Conservation (phyloP, 1,284 basidiomycete genomes). For the Marasmius tenuissimus region DNA sequence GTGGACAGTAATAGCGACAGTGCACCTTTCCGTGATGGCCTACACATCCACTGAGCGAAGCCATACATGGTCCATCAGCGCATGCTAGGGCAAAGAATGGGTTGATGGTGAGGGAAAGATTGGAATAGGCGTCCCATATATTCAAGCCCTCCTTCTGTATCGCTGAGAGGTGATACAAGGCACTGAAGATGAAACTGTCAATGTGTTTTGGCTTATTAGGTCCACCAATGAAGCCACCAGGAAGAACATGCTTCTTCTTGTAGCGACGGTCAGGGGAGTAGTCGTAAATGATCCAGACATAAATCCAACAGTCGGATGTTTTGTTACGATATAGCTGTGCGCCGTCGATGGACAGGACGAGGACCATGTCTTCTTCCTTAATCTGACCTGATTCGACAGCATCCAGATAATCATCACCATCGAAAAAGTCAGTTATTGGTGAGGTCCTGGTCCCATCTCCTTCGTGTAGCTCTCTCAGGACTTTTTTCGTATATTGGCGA, state of each 20-base stretch:
- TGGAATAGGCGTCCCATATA: conserved; percentile 14
- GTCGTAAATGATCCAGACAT: conserved; percentile 29
- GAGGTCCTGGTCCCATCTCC: conserved; percentile 13
- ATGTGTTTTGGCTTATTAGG: conserved; percentile 29
- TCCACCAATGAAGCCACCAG: conserved; percentile 26
- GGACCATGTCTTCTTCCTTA: conserved; percentile 19
- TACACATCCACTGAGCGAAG: conserved; percentile 20
- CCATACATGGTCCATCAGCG: conserved; percentile 28
- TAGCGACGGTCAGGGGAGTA: conserved; percentile 24
- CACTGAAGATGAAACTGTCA: conserved; percentile 28
- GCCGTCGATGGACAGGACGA: conserved; percentile 30
- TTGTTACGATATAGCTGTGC: conserved; percentile 31
- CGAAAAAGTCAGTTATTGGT: conserved; percentile 5
- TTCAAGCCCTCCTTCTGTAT: conserved; percentile 16
- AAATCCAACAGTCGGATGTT: conserved; percentile 29
- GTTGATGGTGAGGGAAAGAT: background rate
- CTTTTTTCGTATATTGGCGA: background rate
- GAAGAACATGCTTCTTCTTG: conserved; percentile 25
- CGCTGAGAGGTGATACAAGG: conserved; percentile 19
- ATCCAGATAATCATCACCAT: conserved; percentile 20
- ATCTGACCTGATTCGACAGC: conserved; percentile 17
- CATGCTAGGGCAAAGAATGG: conserved; percentile 15
- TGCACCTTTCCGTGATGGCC: conserved; percentile 21
- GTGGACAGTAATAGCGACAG: conserved; percentile 19
- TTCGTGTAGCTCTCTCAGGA: conserved; percentile 6